phyloP scores from a whole-genome alignment of 2,329 filamentous ascomycete genomes.

The Pseudopyrenochaeta lycopersici region DNA sequence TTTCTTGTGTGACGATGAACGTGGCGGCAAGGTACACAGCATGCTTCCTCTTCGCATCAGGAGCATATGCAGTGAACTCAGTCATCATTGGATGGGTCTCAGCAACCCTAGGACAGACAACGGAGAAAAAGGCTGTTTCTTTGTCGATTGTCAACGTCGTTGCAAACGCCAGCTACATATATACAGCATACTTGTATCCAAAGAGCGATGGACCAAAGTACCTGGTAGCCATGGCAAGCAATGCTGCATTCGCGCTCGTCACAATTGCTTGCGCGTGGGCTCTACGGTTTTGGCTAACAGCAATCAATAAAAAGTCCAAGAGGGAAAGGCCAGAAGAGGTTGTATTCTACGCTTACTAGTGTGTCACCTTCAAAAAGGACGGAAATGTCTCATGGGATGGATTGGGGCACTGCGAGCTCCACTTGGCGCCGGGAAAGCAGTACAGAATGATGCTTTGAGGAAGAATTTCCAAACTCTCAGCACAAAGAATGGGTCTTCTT shows the following conservation, averaged over 20 bases:
- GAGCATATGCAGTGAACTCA: slow-evolving; percentile 41
- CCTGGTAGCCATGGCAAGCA: slow-evolving; percentile 25
- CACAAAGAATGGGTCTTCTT: no score
- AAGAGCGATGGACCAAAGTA: slow-evolving; percentile 26
- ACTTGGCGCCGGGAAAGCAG: no score
- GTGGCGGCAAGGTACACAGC: slow-evolving; percentile 41
- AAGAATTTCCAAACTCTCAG: no score
- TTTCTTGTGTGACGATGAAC: slow-evolving; percentile 34
- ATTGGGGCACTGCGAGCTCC: no score
- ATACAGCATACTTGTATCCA: slow-evolving; percentile 37
- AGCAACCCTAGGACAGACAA: slow-evolving; percentile 49
- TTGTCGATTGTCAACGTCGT: slow-evolving; percentile 53
- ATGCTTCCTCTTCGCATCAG: slow-evolving; percentile 43
- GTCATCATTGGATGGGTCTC: slow-evolving; percentile 52
- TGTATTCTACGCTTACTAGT: slow-evolving; percentile 26
- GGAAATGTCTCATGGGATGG: no score
- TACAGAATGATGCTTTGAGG: no score
- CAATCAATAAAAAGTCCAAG: slow-evolving; percentile 27
- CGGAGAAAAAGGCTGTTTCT: slow-evolving; percentile 53
- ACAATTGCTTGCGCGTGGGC: slow-evolving; percentile 21
- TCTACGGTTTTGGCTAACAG: slow-evolving; percentile 16
- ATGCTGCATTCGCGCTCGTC: slow-evolving; percentile 24
- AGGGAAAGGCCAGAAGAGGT: slow-evolving; percentile 14
- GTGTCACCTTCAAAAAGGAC: no score
- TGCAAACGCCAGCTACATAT: slow-evolving; percentile 51